phyloP scores from a whole-genome alignment of 2,329 filamentous ascomycete genomes.

The Claviceps sp. region DNA sequence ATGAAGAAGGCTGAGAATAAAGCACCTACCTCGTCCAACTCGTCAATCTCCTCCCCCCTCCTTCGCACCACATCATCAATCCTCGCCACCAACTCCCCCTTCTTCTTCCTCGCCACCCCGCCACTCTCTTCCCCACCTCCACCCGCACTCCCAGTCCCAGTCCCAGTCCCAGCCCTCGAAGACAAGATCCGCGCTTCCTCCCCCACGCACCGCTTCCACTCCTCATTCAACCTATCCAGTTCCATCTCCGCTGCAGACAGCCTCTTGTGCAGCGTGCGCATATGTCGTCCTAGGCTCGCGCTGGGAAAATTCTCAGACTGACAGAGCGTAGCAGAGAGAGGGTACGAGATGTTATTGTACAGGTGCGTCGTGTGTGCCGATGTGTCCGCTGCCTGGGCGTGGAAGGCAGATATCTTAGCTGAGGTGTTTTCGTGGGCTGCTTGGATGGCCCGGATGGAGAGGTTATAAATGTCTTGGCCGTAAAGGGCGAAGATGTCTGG shows the following conservation, averaged over 20 bases:
- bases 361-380: slow-evolving; percentile 11
- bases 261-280: slow-evolving; percentile 11
- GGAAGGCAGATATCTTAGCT: slow-evolving; percentile 11
- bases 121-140: not conserved
- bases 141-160: too few species aligned
- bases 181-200: slow-evolving; percentile 11
- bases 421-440: slow-evolving; percentile 12
- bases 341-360: slow-evolving; percentile 19
- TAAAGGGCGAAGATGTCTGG: slow-evolving; percentile 3
- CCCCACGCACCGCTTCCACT: slow-evolving; percentile 15
- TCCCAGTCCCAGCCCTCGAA: slow-evolving; percentile 3
- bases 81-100: slow-evolving; percentile 10
- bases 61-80: slow-evolving; percentile 11
- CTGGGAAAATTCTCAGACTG: slow-evolving; percentile 11
- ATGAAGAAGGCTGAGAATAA: too few species aligned
- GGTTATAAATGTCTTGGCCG: slow-evolving; percentile 4
- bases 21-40: slow-evolving; percentile 16
- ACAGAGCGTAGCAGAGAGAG: slow-evolving; percentile 19
- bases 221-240: slow-evolving; percentile 9
- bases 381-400: slow-evolving; percentile 6
- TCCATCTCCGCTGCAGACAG: slow-evolving; percentile 13
- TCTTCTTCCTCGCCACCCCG: not conserved
- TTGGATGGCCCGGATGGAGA: slow-evolving; percentile 8
- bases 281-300: slow-evolving; percentile 15
- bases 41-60: slow-evolving; percentile 11